Evolutionary conservation across 768 basidiomycete genomes (phyloP).

Genomic region (Mycena crocata): DNA sequence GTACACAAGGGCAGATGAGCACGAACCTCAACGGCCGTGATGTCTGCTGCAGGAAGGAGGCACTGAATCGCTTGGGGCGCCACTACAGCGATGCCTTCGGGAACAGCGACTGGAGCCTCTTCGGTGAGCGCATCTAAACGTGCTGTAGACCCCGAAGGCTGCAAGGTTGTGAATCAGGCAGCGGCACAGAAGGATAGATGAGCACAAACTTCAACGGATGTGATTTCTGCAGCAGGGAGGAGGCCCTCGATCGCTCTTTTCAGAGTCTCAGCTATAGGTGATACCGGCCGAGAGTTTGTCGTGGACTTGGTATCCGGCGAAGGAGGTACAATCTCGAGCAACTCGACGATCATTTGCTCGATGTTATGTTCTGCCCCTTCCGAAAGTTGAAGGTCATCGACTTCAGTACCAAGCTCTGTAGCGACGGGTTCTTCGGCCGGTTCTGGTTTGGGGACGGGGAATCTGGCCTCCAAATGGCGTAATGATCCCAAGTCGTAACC

Average conservation of each 20-base stretch:
- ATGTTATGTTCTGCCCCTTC: background rate
- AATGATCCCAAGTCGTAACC: constrained; percentile 26
- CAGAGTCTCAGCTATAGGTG: too few relatives aligned
- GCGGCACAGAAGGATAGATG: too few relatives aligned
- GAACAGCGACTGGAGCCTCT: too few relatives aligned
- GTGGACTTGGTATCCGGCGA: background rate
- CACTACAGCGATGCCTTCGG: too few relatives aligned
- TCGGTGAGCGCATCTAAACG: too few relatives aligned
- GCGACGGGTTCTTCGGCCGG: background rate
- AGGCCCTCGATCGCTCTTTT: too few relatives aligned
- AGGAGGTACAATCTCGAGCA: background rate
- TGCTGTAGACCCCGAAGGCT: too few relatives aligned
- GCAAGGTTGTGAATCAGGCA: too few relatives aligned
- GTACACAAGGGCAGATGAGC: background rate
- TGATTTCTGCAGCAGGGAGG: too few relatives aligned
- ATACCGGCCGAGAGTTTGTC: too few relatives aligned
- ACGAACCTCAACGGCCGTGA: constrained; percentile 4
- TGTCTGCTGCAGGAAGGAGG: background rate
- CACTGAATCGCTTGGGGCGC: background rate
- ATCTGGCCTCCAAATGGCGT: constrained; percentile 14
- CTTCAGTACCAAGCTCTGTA: background rate
- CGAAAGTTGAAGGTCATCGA: background rate
- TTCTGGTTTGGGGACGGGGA: constrained; percentile 5
- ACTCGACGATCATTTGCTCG: background rate
- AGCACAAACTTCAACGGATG: too few relatives aligned